Base-by-base conservation (phyloP, 2,329 filamentous ascomycete species). In the Claviceps maximensis region DNA sequence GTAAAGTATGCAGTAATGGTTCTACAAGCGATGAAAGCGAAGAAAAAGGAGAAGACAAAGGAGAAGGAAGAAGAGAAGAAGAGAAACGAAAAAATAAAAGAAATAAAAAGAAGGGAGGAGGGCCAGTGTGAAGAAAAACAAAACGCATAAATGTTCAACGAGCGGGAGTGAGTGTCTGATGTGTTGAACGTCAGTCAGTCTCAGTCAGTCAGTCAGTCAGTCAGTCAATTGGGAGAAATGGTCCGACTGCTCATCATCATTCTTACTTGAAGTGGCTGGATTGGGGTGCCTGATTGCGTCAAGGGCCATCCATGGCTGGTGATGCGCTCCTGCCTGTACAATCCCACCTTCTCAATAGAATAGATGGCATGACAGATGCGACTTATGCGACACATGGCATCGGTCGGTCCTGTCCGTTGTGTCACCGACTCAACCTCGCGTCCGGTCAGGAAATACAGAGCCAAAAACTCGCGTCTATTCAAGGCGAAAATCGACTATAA, bases 401-500 rank as follows among this genome's bases (percentile, higher is more conserved):
- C 8, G 12, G 31, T 33, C 31, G 31, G 27, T 29, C 8, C 27
- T 4, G 27, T 8, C 27, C 27, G 27, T 8, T 29, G 27, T n/a
- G n/a, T n/a, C n/a, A n/a, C n/a, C n/a, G 27, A 29, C 27, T 29
- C 8, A 8, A 29, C 27, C 27, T 8, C 31, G 31, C 31, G n/a
- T 12, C 6, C 12, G 13, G 23, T 29, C 15, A 19, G 7, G 29
- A 19, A 6, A 15, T 46, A 25, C 25, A 29, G 23, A 29, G 44
- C 44, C 7, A 49, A 29, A 23, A 54, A 50, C 46, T 47, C 31
- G 29, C 38, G 31, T 56, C 54, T 55, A 57, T 53, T 53, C 53
- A 54, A 58, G 46, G 44, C 46, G 53, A 38, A 63, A 60, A 60
- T 55, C 54, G 56, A 63, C 61, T 64, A 65, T 61, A 62, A 60